These are phyloP conservation scores for Setomelanomma holmii DNA, from an alignment of 2,329 filamentous ascomycete species.

Conservation along the genomic window DNA sequence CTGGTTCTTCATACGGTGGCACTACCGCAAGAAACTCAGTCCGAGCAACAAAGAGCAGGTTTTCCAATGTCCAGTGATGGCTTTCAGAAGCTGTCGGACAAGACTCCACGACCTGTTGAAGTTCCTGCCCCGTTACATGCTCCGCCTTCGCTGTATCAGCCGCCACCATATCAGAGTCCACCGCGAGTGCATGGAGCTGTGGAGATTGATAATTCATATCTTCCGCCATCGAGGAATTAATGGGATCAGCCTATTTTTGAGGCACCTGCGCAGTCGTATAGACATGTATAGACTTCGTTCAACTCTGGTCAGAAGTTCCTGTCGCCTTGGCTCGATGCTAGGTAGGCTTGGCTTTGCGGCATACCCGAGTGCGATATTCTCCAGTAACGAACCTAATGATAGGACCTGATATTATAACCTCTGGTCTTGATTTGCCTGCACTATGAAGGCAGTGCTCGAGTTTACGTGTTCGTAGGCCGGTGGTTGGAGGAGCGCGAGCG, in stretches of 20 bases:
- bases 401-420: no score
- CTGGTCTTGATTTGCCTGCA: no score
- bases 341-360: no score
- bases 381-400: no score
- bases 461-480: no score
- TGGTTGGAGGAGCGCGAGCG: no score
- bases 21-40: conserved; percentile 21
- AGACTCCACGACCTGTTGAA: conserved; percentile 20
- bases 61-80: conserved; percentile 19
- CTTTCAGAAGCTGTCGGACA: conserved; percentile 21
- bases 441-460: no score
- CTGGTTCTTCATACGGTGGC: conserved; percentile 20
- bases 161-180: conserved; percentile 9
- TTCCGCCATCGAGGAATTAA: conserved; percentile 11
- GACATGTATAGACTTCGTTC: not conserved
- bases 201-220: conserved; percentile 18
- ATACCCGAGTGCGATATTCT: no score
- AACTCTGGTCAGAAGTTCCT: not conserved
- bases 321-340: not conserved
- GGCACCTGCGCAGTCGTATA: conserved; percentile 12
- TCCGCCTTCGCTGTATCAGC: conserved; percentile 10
- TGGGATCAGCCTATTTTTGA: conserved; percentile 22
- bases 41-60: conserved; percentile 10
- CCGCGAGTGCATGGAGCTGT: conserved; percentile 7
- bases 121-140: conserved; percentile 15